Conservation (phyloP, 768 basidiomycete species). For the Podaxis sp. region DNA sequence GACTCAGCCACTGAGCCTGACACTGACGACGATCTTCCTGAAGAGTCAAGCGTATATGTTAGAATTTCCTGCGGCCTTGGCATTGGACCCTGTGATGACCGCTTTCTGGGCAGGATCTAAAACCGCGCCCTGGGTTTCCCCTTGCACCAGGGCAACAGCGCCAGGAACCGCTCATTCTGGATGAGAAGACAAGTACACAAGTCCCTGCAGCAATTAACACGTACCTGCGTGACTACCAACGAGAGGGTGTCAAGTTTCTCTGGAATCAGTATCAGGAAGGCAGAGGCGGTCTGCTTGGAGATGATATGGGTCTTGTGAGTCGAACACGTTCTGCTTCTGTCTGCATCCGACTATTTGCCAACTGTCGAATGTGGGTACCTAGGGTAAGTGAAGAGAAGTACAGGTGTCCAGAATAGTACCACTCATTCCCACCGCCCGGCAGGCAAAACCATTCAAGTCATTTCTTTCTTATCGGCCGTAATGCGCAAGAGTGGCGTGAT, state of each 20-base stretch:
- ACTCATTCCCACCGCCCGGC: conserved; percentile 16
- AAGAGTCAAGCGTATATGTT: conserved; percentile 15
- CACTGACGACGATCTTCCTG: conserved; percentile 20
- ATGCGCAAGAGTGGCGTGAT: conserved; percentile 77
- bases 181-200: conserved; percentile 40
- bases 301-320: conserved; percentile 88
- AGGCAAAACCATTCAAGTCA: conserved; percentile 96
- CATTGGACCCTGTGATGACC: background rate
- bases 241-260: conserved; percentile 82
- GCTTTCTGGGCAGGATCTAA: conserved; percentile 28
- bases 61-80: background rate
- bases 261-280: conserved; percentile 67
- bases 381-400: conserved; percentile 17
- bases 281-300: conserved; percentile 82
- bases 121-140: conserved; percentile 55
- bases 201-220: conserved; percentile 77
- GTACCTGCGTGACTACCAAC: conserved; percentile 87
- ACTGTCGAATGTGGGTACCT: background rate
- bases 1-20: conserved; percentile 47
- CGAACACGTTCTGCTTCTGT: background rate
- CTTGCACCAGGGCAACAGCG: conserved; percentile 40
- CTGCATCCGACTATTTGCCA: background rate
- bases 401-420: conserved; percentile 9
- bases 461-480: conserved; percentile 85
- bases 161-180: conserved; percentile 50